phyloP scores from a whole-genome alignment of 1,284 basidiomycete species.

The Apiotrichum brassicae region DNA sequence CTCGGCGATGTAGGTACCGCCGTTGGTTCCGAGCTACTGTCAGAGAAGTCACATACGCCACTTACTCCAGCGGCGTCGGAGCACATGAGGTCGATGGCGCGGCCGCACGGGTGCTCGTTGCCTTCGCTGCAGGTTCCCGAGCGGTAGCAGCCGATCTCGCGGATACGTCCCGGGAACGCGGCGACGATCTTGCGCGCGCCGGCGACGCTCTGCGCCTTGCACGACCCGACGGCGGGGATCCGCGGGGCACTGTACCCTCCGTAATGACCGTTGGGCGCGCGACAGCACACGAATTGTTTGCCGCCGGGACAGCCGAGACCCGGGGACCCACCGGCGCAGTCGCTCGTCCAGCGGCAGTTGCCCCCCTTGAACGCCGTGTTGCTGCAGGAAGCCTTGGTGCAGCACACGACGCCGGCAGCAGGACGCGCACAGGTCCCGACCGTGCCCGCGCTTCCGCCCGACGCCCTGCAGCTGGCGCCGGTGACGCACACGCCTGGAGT shows the following conservation, averaged over 20 bases:
- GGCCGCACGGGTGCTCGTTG: neutral
- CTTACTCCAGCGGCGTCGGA: neutral
- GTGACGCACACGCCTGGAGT: neutral
- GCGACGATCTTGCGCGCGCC: neutral
- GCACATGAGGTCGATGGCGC: conserved; percentile 2
- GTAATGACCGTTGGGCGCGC: neutral
- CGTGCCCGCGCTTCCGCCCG: neutral
- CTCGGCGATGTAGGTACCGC: neutral
- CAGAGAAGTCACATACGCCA: neutral
- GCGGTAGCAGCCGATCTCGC: conserved; percentile 2
- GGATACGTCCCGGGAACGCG: neutral
- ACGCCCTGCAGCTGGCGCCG: neutral
- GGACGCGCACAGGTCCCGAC: neutral
- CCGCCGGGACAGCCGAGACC: neutral
- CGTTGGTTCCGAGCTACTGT: neutral
- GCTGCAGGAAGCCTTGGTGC: conserved; percentile 1
- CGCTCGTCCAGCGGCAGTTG: conserved; percentile 1
- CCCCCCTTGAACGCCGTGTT: neutral
- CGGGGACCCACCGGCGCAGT: neutral
- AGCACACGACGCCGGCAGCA: neutral
- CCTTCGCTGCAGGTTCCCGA: neutral
- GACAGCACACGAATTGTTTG: neutral
- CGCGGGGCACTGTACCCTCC: neutral
- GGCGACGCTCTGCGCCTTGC: neutral
- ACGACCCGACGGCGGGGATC: neutral